phyloP scores from a whole-genome alignment of 108 stramenopile species.

The Nitzschia putrida region DNA sequence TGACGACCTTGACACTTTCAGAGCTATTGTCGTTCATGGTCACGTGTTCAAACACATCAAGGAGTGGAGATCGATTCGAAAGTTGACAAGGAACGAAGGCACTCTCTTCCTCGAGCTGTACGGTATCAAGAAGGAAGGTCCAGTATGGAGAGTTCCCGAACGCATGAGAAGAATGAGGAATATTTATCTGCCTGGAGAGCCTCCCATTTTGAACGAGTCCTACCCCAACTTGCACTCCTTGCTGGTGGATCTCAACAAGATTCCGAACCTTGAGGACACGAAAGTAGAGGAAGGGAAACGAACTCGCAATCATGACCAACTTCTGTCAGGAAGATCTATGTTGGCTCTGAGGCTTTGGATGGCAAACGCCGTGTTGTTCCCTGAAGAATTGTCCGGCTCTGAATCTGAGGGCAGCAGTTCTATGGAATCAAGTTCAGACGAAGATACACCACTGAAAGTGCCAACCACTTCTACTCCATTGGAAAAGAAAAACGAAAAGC shows the following conservation, averaged over 20 bases:
- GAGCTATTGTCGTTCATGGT: not conserved
- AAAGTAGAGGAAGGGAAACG: no score
- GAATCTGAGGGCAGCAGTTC: no score
- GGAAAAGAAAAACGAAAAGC: no score
- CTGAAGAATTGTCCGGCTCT: no score
- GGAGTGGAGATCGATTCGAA: conserved; percentile 11
- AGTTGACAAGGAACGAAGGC: conserved; percentile 5
- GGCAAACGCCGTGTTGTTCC: conserved; percentile 3
- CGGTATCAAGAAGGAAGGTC: conserved; percentile 10
- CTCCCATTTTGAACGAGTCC: not conserved
- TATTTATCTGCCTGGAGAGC: not conserved
- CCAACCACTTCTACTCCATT: no score
- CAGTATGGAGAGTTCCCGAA: conserved; percentile 16
- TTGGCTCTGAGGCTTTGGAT: conserved; percentile 27
- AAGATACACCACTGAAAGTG: no score
- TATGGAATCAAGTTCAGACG: no score
- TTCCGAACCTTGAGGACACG: conserved; percentile 20
- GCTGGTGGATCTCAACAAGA: conserved; percentile 7
- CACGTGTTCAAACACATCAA: conserved; percentile 3
- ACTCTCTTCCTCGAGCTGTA: conserved; percentile 15
- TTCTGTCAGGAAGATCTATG: conserved; percentile 7
- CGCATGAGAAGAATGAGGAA: conserved; percentile 1
- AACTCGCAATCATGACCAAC: no score
- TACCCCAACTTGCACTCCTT: conserved; percentile 17
- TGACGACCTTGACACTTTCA: not conserved